phyloP scores from a whole-genome alignment of 2,329 filamentous ascomycete species.

The Epichloe sp. region DNA sequence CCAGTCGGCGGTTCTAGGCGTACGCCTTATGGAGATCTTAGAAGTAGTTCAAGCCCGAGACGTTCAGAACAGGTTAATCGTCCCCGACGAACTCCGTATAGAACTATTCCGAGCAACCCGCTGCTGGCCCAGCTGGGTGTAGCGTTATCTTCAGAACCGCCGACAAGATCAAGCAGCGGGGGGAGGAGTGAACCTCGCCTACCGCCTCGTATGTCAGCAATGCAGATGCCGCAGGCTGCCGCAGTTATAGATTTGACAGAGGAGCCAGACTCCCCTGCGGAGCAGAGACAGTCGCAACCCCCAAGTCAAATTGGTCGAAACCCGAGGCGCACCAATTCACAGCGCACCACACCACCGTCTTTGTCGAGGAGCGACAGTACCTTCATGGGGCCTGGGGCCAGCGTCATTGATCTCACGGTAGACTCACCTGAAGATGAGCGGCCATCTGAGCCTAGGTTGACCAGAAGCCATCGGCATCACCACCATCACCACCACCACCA shows the following conservation, averaged over 20 bases:
- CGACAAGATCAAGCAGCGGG: neutral
- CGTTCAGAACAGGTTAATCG: neutral
- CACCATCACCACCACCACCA: slow-evolving; percentile 9
- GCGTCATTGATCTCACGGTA: slow-evolving; percentile 39
- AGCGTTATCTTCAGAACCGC: neutral
- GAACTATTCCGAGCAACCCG: neutral
- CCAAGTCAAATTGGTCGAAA: slow-evolving; percentile 16
- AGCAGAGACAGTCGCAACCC: slow-evolving; percentile 20
- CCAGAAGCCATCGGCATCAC: slow-evolving; percentile 4
- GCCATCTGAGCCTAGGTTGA: slow-evolving; percentile 2
- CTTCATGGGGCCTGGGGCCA: slow-evolving; percentile 19
- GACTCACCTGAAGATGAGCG: slow-evolving; percentile 28
- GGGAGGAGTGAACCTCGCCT: neutral
- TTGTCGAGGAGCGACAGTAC: slow-evolving; percentile 33
- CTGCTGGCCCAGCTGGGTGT: neutral
- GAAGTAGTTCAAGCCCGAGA: neutral
- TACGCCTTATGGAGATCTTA: neutral
- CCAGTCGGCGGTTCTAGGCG: slow-evolving; percentile 9
- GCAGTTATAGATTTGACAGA: slow-evolving; percentile 37
- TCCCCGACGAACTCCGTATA: neutral
- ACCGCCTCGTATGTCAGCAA: neutral
- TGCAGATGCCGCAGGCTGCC: slow-evolving; percentile 7
- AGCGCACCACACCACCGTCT: slow-evolving; percentile 26
- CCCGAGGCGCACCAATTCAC: slow-evolving; percentile 28
- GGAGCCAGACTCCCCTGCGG: slow-evolving; percentile 33